These are phyloP conservation scores for Xerocomus amazonicus DNA, from an alignment of 1,284 basidiomycete species.

Conservation along the genomic window DNA sequence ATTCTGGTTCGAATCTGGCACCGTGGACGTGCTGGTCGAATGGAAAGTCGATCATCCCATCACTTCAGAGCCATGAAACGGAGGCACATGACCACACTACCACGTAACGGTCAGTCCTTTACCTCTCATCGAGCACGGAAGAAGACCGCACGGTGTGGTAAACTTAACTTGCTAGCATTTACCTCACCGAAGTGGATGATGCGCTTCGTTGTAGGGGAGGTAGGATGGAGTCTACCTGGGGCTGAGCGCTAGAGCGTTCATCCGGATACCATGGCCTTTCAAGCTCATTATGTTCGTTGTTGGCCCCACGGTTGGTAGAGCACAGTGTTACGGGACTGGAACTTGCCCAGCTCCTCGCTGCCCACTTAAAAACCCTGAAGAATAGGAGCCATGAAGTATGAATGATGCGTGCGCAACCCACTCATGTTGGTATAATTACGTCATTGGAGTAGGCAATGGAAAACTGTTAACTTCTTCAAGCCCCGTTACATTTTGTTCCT, in stretches of 20 bases:
- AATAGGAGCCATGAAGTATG: conserved; percentile 14
- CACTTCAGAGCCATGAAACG: conserved; percentile 57
- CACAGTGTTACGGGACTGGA: not conserved
- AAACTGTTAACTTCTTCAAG: not conserved
- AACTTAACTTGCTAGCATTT: conserved; percentile 35
- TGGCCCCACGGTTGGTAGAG: conserved; percentile 2
- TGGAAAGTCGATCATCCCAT: conserved; percentile 59
- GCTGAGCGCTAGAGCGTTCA: not conserved
- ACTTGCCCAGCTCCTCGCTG: conserved; percentile 4
- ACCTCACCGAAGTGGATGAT: conserved; percentile 62
- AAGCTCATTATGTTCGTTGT: conserved; percentile 23
- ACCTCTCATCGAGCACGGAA: not conserved
- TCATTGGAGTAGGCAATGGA: conserved; percentile 22
- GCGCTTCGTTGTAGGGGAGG: conserved; percentile 27
- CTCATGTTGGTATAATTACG: conserved; percentile 8
- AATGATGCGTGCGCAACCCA: conserved; percentile 14
- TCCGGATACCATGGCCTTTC: conserved; percentile 16
- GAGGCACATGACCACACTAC: conserved; percentile 67
- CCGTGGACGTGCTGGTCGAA: conserved; percentile 25
- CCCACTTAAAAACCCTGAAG: conserved; percentile 17
- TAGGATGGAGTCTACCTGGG: conserved; percentile 41
- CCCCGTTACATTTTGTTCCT: too few relatives aligned
- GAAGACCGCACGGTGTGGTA: not conserved
- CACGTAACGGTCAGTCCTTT: not conserved
- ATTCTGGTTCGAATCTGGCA: too few relatives aligned